phyloP scores from a whole-genome alignment of 768 basidiomycete species.

The Tephrocybe sp. region DNA sequence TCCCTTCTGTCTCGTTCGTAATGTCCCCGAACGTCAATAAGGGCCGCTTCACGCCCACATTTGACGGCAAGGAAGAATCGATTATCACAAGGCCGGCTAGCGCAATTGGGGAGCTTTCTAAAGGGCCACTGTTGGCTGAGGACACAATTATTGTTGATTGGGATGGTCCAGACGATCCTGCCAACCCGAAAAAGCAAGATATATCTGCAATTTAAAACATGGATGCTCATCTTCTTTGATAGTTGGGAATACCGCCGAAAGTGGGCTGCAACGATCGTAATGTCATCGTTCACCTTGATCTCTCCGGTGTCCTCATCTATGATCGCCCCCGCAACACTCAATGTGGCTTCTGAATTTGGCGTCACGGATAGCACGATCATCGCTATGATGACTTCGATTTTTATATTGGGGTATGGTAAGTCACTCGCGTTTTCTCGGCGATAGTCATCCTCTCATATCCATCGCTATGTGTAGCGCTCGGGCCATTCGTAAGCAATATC shows the following conservation, averaged over 20 bases:
- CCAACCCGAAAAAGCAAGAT: slow-evolving; percentile 57
- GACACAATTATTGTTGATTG: slow-evolving; percentile 49
- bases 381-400: slow-evolving; percentile 59
- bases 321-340: slow-evolving; percentile 62
- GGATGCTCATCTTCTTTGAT: neutral
- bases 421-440: neutral
- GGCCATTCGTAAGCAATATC: slow-evolving; percentile 38
- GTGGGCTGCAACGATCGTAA: slow-evolving; percentile 65
- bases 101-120: no score
- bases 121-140: no score
- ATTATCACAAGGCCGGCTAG: neutral
- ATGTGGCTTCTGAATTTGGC: slow-evolving; percentile 53
- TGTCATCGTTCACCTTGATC: slow-evolving; percentile 70
- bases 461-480: slow-evolving; percentile 40
- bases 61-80: neutral
- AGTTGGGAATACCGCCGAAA: slow-evolving; percentile 61
- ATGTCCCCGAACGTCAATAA: slow-evolving; percentile 8
- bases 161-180: slow-evolving; percentile 61
- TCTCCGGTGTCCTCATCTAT: slow-evolving; percentile 71
- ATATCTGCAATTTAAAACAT: slow-evolving; percentile 7
- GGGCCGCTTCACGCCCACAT: slow-evolving; percentile 1
- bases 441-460: neutral
- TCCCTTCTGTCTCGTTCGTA: neutral
- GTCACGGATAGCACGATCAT: slow-evolving; percentile 48
- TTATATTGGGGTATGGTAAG: slow-evolving; percentile 56